Evolutionary conservation across 306 rosid genomes (phyloP), one percentile per base, ranked within the genome.

Genomic region (Canavalia gladiata): DNA sequence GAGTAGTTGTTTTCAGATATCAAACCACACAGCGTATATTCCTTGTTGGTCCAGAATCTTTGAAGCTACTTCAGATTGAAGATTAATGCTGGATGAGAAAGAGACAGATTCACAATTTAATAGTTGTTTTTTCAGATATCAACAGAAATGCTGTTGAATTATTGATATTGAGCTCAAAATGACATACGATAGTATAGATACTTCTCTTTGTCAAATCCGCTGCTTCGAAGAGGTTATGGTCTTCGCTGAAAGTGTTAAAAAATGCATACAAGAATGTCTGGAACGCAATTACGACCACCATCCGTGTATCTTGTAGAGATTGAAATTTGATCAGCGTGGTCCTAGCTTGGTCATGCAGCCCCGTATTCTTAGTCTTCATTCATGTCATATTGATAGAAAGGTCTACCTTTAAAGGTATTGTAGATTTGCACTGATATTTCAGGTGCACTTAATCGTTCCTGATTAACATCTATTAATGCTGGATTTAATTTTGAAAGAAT

Each of bases 1-100:
- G 98, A 69, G 88, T 95, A 68, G 98, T 95, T 8, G 95, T 90
- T 89, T 93, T 95, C 90, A 90, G 98, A 72, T 83, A 88, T 87
- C 88, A 88, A 76, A 83, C 85, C 50, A 58, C 87, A 28, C 87
- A 84, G 80, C 92, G 93, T 8, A 33, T 95, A 81, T 91, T 95
- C 85, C 92, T 95, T 68, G 83, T 95, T 55, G 91, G 93, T 76
- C 91, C 93, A 5, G 89, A 89, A 81, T 95, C 99, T 47, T 90
- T 86, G 76, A 82, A 87, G 86, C 86, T 82, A 66, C 92, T 95
- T 84, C 85, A 89, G 75, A 87, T 95, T 42, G 76, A 85, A 72
- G 90, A 77, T 68, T 88, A 78, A 88, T 67, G 69, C 76, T 62
- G 60, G 67, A 77, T 54, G 75, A 86, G 90, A 85, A 87, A 78